Evolutionary conservation across 176 grass and related monocot species (phyloP), one percentile per base, ranked within the genome.

Genomic region (Eleusine indica): DNA sequence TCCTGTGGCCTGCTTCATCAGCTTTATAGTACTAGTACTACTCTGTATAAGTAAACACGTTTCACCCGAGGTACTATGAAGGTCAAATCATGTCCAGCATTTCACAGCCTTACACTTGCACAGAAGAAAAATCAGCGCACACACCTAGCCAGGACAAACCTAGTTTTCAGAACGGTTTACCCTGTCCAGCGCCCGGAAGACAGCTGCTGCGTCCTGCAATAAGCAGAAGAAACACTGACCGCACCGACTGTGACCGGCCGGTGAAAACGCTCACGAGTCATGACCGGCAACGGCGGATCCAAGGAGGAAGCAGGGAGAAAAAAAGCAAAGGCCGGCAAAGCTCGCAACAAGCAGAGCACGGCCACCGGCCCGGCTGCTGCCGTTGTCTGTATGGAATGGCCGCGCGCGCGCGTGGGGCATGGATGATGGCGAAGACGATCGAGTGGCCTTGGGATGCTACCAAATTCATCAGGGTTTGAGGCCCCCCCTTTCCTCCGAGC

Each of bases 61-160:
- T 60, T 60, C 19, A 60, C 21, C 10, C 21, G 21, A 10, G 19
- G 21, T 57, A 57, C 18, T 7, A 57, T 4, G 1, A 57, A 57
- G 54, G 54, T 22, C 57, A 60, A 60, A 22, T 22, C 21, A 3
- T 22, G 21, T 15, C 3, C 22, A 30, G 42, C 58, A 1, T 10
- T 28, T 49, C 25, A n/a, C 63, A 80, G 47, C 78, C 51, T 79
- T 52, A 32, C 4, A 17, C 51, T 79, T 52, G 15, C 4, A 17
- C 13, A 1, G 5, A 52, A 35, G 25, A 44, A 60, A 43, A 60
- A 62, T 3, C 32, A 12, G 1, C 21, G 4, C 21, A 63, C 14
- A 16, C 16, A 28, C 14, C 40, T 28, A 65, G 76, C 60, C 60
- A 47, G 76, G 62, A 79, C 77, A 67, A 67, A 67, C 37, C 46